Base-by-base conservation (phyloP, 2,329 filamentous ascomycete species). In the Corniculantispora saksenae region DNA sequence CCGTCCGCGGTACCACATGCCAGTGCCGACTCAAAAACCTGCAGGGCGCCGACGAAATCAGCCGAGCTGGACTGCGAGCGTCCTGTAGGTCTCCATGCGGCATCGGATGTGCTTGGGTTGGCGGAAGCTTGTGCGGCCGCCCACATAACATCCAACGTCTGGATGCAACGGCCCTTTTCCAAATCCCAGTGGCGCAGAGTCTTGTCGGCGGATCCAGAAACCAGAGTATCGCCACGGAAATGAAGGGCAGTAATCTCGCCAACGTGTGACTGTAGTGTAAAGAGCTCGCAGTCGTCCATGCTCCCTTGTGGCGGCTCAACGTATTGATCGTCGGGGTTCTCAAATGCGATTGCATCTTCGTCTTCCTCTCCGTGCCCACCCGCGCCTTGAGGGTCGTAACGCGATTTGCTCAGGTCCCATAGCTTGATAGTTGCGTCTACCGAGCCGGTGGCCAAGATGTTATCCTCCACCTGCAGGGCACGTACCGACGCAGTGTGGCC, bases 61-160 rank as follows among this genome's bases (percentile, higher is more conserved):
- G 94, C 93, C 19, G 86, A 83, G 66, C 90, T 86, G 5, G 87
- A 81, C 54, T 74, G 69, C 19, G 89, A 76, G 58, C 91, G 88
- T 19, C 84, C 86, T 2, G 89, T 87, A 60, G 91, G 89, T 67
- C 92, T 86, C 94, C 94, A 98, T 66, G 81, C 79, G 58, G 81
- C 81, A 62, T 88, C 86, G 55, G 83, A 84, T 2, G 86, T 83
- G 59, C 84, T 84, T 63, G 92, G 84, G 6, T 86, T 89, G 47
- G 89, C 87, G 12, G 89, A 91, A 15, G 93, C 92, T 79, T 97
- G 94, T 2, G 95, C 94, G 5, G 95, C 94, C 12, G 95, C 95
- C 95, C 95, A 99, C 76, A 99, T 91, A 8, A 99, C 94, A 78
- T 99, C 95, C 57, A 99, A 83, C 3, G 95, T 99, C 79, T 99